Base-by-base conservation (phyloP, 176 grass and related monocot species). In the Chloris gayana region DNA sequence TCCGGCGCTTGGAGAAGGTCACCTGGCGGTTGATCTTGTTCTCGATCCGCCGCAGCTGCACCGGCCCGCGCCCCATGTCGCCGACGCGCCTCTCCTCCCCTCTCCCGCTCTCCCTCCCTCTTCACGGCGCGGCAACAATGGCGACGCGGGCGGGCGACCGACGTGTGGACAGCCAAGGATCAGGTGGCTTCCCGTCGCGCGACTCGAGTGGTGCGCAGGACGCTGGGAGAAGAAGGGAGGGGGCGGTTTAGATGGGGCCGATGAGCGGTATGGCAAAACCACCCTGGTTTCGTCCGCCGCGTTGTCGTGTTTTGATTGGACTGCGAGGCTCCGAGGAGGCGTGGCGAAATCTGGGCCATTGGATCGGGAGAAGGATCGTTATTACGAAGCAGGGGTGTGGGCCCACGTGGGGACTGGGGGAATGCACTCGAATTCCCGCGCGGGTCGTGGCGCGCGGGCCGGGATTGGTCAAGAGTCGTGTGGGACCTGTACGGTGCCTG, bases 1-100 rank as follows among this genome's bases (percentile, higher is more conserved):
- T 90, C 41, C 92, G 68, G 44, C 95, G 86, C 84, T 98, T 98
- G 22, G 92, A 98, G 86, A 98, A 98, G 35, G 92, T 94, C 42
- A 94, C 95, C 87, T 98, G 92, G 53, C 89, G 72, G 85, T 98
- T 94, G 73, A 94, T 91, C 90, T 98, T 94, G 85, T 98, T 98
- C 92, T 98, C 92, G 82, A 98, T 98, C 78, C 85, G 82, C 81
- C 91, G 91, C 25, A 98, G 80, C 92, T 92, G 92, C 69, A 98
- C 95, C 79, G 89, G 91, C 49, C 95, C 95, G 58, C 95, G 82
- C 73, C 95, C 95, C 95, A 98, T 94, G 10, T 1, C 57, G 57
- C 57, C 58, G 7, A 7, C 64, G n/a, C 38, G 26, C 44, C 15
- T 29, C 54, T 7, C 6, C 84, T 54, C 50, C 6, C 4, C 50